These are phyloP conservation scores for Tylopilus sp. DNA, from an alignment of 768 basidiomycete genomes.

Conservation along the genomic window DNA sequence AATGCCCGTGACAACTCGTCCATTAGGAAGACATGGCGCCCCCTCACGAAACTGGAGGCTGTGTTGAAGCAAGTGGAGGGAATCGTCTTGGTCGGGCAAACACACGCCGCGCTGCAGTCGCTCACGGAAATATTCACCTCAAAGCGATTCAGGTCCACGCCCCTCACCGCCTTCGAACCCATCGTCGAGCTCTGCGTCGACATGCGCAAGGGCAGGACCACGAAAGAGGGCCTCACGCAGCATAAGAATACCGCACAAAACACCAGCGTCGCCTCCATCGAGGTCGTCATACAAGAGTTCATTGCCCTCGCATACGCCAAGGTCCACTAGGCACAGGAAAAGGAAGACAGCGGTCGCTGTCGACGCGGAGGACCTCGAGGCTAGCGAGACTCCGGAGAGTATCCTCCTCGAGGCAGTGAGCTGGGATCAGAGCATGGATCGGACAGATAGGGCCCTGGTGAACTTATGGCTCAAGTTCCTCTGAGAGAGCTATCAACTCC, in stretches of 20 bases:
- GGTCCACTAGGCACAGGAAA: constrained; percentile 81
- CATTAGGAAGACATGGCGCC: no score
- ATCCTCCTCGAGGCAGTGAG: constrained; percentile 88
- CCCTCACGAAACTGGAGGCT: constrained; percentile 85
- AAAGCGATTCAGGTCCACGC: constrained; percentile 94
- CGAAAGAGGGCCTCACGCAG: constrained; percentile 94
- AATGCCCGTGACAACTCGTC: no score
- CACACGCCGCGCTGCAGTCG: constrained; percentile 84
- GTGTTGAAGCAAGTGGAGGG: constrained; percentile 93
- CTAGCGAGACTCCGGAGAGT: constrained; percentile 91
- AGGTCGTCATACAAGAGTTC: constrained; percentile 85
- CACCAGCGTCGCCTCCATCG: constrained; percentile 85
- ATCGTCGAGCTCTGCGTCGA: constrained; percentile 97
- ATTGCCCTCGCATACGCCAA: constrained; percentile 77
- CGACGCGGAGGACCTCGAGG: constrained; percentile 94
- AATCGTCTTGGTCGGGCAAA: constrained; percentile 88
- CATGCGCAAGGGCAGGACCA: constrained; percentile 70
- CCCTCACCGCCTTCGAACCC: constrained; percentile 84
- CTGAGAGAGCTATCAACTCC: constrained; percentile 99
- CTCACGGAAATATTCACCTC: constrained; percentile 90
- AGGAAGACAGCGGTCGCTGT: constrained; percentile 72
- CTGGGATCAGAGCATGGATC: constrained; percentile 86
- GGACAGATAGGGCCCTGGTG: constrained; percentile 91
- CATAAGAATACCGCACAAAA: constrained; percentile 99
- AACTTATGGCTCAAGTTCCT: constrained; percentile 97